Percentiles rank a stretch among this genome's conserved stretches.
Evolutionary conservation across 2,329 filamentous ascomycete genomes (phyloP).

Genomic region (Trichoderma oligosporum): DNA sequence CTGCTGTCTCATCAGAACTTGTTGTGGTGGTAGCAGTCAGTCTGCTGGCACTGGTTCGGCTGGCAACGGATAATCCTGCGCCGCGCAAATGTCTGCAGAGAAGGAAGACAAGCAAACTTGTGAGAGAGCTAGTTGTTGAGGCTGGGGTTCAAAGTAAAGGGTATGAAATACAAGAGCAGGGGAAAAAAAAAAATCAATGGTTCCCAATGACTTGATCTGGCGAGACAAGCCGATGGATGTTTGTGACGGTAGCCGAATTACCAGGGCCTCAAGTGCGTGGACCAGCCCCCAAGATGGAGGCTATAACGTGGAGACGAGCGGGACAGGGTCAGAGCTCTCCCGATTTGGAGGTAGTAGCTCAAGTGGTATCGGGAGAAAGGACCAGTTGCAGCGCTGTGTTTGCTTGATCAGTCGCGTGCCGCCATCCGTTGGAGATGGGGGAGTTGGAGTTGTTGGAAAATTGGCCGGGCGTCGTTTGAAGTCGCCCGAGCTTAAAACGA

Average conservation of each 20-base stretch:
- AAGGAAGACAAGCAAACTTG: background rate
- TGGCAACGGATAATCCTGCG: background rate
- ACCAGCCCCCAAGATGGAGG: conserved; percentile 7
- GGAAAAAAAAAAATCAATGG: background rate
- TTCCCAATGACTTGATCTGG: background rate
- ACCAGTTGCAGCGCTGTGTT: conserved; percentile 6
- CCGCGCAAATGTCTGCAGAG: background rate
- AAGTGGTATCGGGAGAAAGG: conserved; percentile 11
- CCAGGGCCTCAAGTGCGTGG: background rate
- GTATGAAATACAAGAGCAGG: background rate
- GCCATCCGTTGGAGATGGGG: conserved; percentile 3
- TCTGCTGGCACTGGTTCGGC: background rate
- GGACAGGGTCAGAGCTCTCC: conserved; percentile 4
- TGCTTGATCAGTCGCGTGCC: conserved; percentile 20
- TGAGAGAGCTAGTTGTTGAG: conserved; percentile 4
- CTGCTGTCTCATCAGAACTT: background rate
- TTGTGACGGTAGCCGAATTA: background rate
- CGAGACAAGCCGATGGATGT: conserved; percentile 5
- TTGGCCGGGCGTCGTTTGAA: conserved; percentile 1
- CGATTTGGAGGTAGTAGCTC: conserved; percentile 8
- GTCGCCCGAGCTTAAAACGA: background rate
- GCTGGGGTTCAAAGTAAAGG: background rate
- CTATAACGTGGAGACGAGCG: conserved; percentile 15
- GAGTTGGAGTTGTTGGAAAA: conserved; percentile 4
- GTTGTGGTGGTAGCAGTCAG: too few relatives aligned